A percentile compares a stretch with the other conserved stretches of the same genome.
Conservation (phyloP, 345 rosid genomes). For the Heritiera littoralis region DNA sequence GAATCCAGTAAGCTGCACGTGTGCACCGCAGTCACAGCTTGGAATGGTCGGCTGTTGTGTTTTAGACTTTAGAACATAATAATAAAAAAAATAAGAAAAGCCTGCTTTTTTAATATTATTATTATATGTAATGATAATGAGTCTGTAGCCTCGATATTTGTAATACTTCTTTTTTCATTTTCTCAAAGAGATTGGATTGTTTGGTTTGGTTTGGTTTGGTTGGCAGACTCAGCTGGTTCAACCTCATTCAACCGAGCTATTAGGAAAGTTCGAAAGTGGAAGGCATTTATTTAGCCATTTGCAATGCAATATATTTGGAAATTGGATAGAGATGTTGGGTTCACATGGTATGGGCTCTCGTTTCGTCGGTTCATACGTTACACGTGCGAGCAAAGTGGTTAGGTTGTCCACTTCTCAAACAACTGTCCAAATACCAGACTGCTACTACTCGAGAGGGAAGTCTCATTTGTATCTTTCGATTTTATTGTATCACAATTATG, state of each 20-base stretch:
- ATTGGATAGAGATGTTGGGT: too few relatives aligned
- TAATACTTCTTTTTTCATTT: not conserved
- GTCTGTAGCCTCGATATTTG: not conserved
- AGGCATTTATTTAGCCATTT: too few relatives aligned
- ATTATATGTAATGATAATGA: not conserved
- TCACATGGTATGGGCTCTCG: not conserved
- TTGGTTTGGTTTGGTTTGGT: too few relatives aligned
- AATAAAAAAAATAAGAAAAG: too few relatives aligned
- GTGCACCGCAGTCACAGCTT: not conserved
- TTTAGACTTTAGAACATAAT: not conserved
- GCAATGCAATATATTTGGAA: too few relatives aligned
- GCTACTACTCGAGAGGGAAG: too few relatives aligned
- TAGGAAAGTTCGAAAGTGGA: not conserved
- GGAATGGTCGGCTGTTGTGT: conserved; percentile 5
- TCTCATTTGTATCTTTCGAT: too few relatives aligned
- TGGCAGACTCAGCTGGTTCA: not conserved
- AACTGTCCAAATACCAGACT: not conserved
- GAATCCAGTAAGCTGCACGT: not conserved
- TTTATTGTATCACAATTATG: too few relatives aligned
- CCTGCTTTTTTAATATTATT: too few relatives aligned
- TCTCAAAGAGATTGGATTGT: not conserved
- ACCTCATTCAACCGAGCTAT: not conserved
- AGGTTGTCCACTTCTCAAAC: not conserved
- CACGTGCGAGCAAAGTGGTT: not conserved
- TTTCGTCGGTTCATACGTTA: not conserved